These are phyloP conservation scores for Microthlaspi erraticum DNA, from an alignment of 345 rosid species.

Conservation along the genomic window DNA sequence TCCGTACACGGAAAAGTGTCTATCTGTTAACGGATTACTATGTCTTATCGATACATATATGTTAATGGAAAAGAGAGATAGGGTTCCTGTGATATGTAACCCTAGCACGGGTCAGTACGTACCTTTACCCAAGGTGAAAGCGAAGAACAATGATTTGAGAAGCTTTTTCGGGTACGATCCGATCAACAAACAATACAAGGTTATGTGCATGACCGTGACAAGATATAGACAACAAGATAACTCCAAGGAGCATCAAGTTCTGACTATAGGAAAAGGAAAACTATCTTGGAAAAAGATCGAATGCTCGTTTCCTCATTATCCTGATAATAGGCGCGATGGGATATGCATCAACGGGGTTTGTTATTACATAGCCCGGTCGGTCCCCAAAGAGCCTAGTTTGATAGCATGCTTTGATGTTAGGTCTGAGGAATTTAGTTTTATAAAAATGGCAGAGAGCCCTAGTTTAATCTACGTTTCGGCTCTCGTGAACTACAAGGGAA, in stretches of 20 bases:
- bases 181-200: neutral
- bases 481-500: slow-evolving; percentile 17
- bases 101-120: slow-evolving; percentile 2
- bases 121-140: neutral
- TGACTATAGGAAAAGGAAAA: neutral
- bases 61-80: neutral
- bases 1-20: neutral
- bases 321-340: rapidly evolving
- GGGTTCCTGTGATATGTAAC: slow-evolving; percentile 15
- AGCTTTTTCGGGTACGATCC: slow-evolving; percentile 33
- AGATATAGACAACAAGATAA: neutral
- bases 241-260: slow-evolving; percentile 16
- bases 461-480: neutral
- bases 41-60: neutral
- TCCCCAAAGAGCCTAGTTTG: neutral
- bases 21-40: neutral
- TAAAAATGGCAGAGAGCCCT: neutral
- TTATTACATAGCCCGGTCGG: neutral
- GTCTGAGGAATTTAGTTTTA: slow-evolving; percentile 4
- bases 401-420: slow-evolving; percentile 24
- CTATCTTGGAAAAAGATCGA: neutral
- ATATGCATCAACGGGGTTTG: slow-evolving; percentile 30
- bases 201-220: slow-evolving; percentile 9
- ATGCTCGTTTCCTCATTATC: neutral
- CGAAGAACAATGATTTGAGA: neutral